Base-by-base conservation (phyloP, 2,329 filamentous ascomycete genomes). In the Epicoccum sorghinum region DNA sequence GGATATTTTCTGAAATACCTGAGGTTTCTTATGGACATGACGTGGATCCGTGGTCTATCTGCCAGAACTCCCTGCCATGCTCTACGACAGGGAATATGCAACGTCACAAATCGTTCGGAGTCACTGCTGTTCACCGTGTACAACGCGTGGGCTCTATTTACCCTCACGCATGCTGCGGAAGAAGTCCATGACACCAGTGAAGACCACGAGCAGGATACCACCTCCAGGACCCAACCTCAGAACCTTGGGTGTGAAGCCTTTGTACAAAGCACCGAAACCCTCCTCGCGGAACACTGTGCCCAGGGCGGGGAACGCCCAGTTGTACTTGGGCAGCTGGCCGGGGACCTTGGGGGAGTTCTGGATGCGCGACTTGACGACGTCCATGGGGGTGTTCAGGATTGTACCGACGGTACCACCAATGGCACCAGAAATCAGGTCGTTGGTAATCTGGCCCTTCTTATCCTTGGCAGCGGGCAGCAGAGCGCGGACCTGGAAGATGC, bases 351-450 rank as follows among this genome's bases (percentile, higher is more conserved):
- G 83, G 51, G 86, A 91, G 80, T 99, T 99, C 79, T 99, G 95
- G 65, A 99, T 99, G 60, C 95, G 89, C 63, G 90, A 96, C 85
- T 99, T 99, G 79, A 98, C 93, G 18, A 98, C 93, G 71, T 98
- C 93, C 86, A 96, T 88, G 53, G 93, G 92, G 3, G 93, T 98
- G 82, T 99, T 99, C 60, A 98, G 74, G 36, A 97, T 84, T 3
- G 93, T 99, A 75, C 95, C 93, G 47, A 89, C 82, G 4, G 93
- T 98, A 58, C 95, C 95, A 78, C 95, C 95, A 61, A 96, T 78
- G 38, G 89, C 83, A 74, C 95, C 95, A 18, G 92, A 92, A 51
- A 96, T 78, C 62, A 99, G 79, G 70, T 99, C 93, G 74, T 96
- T 97, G 55, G 84, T 78, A 78, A 96, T 90, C 79, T 97, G 88